Conservation (phyloP, 2,329 filamentous ascomycete genomes). For the Fusarium sp. region DNA sequence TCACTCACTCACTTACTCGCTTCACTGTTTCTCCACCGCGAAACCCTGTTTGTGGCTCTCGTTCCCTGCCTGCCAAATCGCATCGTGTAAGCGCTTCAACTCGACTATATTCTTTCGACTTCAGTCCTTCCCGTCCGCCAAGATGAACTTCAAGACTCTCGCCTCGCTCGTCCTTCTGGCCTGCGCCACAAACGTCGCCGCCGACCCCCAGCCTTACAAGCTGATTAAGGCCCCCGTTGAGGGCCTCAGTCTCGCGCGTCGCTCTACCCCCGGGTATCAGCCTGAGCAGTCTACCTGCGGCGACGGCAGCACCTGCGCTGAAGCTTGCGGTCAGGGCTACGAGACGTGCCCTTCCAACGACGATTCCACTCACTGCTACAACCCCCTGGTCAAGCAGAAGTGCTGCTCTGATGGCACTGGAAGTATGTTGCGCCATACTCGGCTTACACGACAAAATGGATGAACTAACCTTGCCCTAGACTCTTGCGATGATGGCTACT, state of each 20-base stretch:
- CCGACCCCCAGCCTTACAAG: slow-evolving; percentile 51
- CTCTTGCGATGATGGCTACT: slow-evolving; percentile 71
- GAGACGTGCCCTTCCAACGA: slow-evolving; percentile 63
- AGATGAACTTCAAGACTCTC: slow-evolving; percentile 52
- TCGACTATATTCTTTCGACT: slow-evolving; percentile 21
- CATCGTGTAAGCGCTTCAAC: slow-evolving; percentile 21
- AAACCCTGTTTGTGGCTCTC: slow-evolving; percentile 40
- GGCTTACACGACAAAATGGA: not conserved
- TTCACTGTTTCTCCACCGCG: slow-evolving; percentile 31
- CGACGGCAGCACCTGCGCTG: slow-evolving; percentile 63
- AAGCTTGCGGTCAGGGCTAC: slow-evolving; percentile 66
- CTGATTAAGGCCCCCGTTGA: slow-evolving; percentile 52
- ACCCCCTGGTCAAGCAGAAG: slow-evolving; percentile 61
- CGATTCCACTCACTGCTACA: slow-evolving; percentile 68
- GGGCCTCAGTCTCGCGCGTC: slow-evolving; percentile 57
- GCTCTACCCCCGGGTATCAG: slow-evolving; percentile 61
- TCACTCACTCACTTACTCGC: slow-evolving; percentile 17
- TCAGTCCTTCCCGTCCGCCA: slow-evolving; percentile 26
- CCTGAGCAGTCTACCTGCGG: slow-evolving; percentile 62
- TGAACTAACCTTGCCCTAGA: slow-evolving; percentile 53
- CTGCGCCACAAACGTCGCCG: slow-evolving; percentile 48
- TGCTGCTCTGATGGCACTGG: slow-evolving; percentile 70
- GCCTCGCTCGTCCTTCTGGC: slow-evolving; percentile 52
- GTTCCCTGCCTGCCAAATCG: slow-evolving; percentile 31
- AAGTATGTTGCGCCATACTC: slow-evolving; percentile 57